Base-by-base conservation (phyloP, 441 rosid genomes). In the Aquilaria agallochum region DNA sequence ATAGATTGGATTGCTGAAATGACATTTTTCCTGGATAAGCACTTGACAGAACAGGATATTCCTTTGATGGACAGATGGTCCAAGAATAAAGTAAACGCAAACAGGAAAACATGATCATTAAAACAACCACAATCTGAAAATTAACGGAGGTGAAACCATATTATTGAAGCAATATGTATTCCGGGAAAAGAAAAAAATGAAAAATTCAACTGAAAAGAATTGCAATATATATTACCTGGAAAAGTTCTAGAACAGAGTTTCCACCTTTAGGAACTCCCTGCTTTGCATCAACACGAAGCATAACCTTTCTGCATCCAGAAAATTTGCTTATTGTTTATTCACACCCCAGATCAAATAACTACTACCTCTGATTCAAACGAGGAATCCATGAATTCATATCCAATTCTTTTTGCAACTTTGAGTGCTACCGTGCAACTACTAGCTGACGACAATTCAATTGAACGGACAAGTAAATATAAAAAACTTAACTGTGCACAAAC, bases 251-350 rank as follows among this genome's bases (percentile, higher is more conserved):
- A 40, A 79, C 83, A 49, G 96, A 88, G 72, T 77, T 84, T 51
- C 96, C 96, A 56, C 90, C 95, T 75, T 72, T 90, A 58, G 97
- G 96, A 63, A 81, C 78, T 72, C 97, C 98, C 54, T 92, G 98
- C 79, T 85, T 88, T 50, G 98, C 86, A 83, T 92, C 94, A 14
- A 92, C 97, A 49, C 86, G 88, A 50, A 92, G 82, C 96, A 90
- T 90, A 55, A 85, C 81, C 74, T 86, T 80, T 78, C 98, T 92
- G 85, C 78, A 78, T 55, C 58, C 65, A 62, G 51, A 36, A 36
- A 42, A 58, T 32, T 44, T 6, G 60, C 42, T 36, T 2, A 36
- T 36, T 36, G 42, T 36, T 36, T 36, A 4, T 8, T 36, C 42
- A 36, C 7, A 36, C 6, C 42, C 42, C 7, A 36, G 42, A 36